These are phyloP conservation scores for Monosporascus sp. DNA, from an alignment of 2,329 filamentous ascomycete genomes.

Conservation along the genomic window DNA sequence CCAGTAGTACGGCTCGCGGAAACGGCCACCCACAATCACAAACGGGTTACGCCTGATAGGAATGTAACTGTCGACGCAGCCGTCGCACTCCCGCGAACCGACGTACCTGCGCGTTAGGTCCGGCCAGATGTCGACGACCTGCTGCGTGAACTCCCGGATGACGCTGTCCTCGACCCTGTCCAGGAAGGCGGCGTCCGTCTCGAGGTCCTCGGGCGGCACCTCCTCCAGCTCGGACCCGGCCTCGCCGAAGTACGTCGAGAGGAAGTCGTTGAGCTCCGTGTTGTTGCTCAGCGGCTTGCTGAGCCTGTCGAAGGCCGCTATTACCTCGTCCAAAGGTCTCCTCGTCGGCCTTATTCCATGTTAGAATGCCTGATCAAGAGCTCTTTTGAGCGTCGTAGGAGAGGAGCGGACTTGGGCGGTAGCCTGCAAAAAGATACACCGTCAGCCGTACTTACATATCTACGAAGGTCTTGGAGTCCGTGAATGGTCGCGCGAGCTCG, in stretches of 20 bases:
- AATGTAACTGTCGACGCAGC: constrained; percentile 60
- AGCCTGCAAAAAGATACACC: not conserved
- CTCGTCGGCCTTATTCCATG: constrained; percentile 47
- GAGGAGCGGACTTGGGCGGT: too few species aligned
- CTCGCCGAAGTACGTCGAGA: constrained; percentile 56
- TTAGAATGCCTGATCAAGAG: constrained; percentile 4
- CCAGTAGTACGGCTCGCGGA: constrained; percentile 68
- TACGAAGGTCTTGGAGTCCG: constrained; percentile 66
- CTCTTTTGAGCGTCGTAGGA: too few species aligned
- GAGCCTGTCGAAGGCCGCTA: constrained; percentile 55
- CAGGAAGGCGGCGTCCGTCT: constrained; percentile 54
- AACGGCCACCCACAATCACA: constrained; percentile 66
- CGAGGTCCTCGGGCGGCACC: constrained; percentile 44
- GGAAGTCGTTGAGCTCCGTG: constrained; percentile 54
- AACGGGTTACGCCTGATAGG: constrained; percentile 58
- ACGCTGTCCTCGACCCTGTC: constrained; percentile 50
- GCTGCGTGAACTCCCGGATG: constrained; percentile 53
- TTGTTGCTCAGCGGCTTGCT: constrained; percentile 58
- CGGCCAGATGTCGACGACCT: constrained; percentile 66
- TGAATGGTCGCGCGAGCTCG: constrained; percentile 57
- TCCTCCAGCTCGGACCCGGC: constrained; percentile 58
- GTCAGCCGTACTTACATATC: constrained; percentile 48
- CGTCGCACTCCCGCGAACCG: constrained; percentile 46
- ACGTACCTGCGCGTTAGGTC: constrained; percentile 57
- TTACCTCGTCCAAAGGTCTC: constrained; percentile 52